Evolutionary conservation across 495 filamentous ascomycete species (phyloP), one percentile per base, ranked within the genome.

Genomic region (Trichoderma virens): DNA sequence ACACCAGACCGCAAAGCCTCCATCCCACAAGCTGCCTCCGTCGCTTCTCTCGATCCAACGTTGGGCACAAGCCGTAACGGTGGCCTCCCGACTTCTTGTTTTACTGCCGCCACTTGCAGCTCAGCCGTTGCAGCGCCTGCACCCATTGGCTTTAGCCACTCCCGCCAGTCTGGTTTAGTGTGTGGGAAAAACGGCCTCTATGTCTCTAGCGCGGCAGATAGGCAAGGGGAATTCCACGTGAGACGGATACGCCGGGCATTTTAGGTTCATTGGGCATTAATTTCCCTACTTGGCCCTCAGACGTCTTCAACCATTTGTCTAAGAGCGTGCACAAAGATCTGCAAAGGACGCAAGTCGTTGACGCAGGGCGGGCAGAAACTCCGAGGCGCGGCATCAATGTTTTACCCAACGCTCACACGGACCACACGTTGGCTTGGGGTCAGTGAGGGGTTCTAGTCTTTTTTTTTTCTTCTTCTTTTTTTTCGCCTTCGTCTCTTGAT

Each of bases 201-300:
- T 56, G 51, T 2, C 28, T 56, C 51, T 56, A 56, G 51, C 51
- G 51, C 51, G 27, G 51, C 25, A 56, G 51, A 30, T 30, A 14
- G 51, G 51, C 51, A 56, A 56, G 51, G 51, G 51, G 51, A 27
- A 56, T 56, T 56, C 23, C 51, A 56, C 51, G 51, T 56, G 51
- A 56, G 51, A 56, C 51, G 23, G 51, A 28, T 56, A 14, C 5
- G 23, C n/a, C 51, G 51, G 43, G 43, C 18, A 20, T 47, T 47
- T 56, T 28, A 56, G 51, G 51, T 30, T 56, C 25, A 20, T 56
- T 27, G 51, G 25, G 51, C 51, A 27, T 56, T 30, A 56, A 27
- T 27, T 16, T 11, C 25, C 25, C 51, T 11, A n/a, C 16, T 47
- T 20, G 16, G 18, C 7, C 18, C 18, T 47, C 43, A 18, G 8